Percentiles rank a stretch among this genome's conserved stretches.
Evolutionary conservation across 148 eudicot genomes (phyloP).

Genomic region (Silene latifolia): DNA sequence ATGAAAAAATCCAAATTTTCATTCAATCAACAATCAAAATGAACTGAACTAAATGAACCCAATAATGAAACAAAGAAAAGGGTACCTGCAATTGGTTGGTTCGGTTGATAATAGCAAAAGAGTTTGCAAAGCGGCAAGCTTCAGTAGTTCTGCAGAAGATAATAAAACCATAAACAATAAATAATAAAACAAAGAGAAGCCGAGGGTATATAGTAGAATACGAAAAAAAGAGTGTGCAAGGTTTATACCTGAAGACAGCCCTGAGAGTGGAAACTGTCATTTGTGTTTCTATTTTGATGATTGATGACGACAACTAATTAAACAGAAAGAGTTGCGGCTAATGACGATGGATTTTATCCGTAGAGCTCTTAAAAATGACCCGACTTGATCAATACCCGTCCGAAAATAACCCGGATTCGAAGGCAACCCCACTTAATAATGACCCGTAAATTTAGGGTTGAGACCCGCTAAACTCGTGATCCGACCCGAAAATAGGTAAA

Average conservation of each 20-base stretch:
- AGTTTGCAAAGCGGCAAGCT: conserved; percentile 24
- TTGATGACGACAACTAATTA: no score
- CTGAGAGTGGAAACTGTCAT: conserved; percentile 1
- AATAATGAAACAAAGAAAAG: background rate
- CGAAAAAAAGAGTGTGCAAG: background rate
- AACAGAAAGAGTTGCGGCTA: no score
- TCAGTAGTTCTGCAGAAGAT: conserved; percentile 32
- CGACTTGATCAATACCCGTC: no score
- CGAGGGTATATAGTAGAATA: background rate
- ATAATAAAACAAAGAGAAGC: background rate
- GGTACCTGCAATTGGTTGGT: conserved; percentile 28
- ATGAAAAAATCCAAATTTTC: background rate
- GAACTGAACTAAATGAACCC: background rate
- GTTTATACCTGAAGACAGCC: conserved; percentile 2
- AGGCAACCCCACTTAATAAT: no score
- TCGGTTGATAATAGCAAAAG: conserved; percentile 10
- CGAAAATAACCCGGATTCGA: no score
- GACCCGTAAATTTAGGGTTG: no score
- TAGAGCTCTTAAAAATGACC: no score
- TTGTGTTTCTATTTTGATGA: background rate
- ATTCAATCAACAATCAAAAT: background rate
- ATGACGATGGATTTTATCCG: no score
- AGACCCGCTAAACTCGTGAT: no score
- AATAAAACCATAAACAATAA: background rate
- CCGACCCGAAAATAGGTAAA: no score